Evolutionary conservation across 1,284 basidiomycete genomes (phyloP).

Genomic region (Boletus holoroseus): DNA sequence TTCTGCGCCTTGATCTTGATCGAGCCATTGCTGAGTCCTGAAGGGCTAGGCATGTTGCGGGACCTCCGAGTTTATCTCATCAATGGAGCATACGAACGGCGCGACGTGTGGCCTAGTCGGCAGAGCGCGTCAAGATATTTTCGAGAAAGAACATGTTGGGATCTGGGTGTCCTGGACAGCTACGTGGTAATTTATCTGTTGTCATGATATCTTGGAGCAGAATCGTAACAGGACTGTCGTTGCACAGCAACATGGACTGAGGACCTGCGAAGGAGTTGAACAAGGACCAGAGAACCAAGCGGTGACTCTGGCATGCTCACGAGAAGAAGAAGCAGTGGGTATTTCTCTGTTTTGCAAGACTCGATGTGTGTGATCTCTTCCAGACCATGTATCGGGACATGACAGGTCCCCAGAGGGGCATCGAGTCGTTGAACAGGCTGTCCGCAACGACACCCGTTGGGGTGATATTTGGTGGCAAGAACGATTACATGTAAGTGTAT

Average conservation of each 20-base stretch:
- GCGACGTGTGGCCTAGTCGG: slow-evolving; percentile 44
- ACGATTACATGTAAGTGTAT: slow-evolving; percentile 46
- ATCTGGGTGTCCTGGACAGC: slow-evolving; percentile 41
- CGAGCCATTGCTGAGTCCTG: slow-evolving; percentile 52
- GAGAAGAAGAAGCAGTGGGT: slow-evolving; percentile 51
- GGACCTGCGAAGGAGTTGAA: slow-evolving; percentile 33
- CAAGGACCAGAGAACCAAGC: slow-evolving; percentile 30
- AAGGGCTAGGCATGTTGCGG: slow-evolving; percentile 38
- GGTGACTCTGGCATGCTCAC: slow-evolving; percentile 49
- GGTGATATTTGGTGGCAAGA: slow-evolving; percentile 44
- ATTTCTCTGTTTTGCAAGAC: neutral
- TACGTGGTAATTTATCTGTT: slow-evolving; percentile 41
- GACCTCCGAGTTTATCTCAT: slow-evolving; percentile 40
- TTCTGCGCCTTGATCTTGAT: slow-evolving; percentile 49
- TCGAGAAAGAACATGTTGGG: slow-evolving; percentile 41
- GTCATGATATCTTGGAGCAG: neutral
- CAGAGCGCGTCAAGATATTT: slow-evolving; percentile 38
- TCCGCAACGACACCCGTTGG: slow-evolving; percentile 43
- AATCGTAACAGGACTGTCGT: neutral
- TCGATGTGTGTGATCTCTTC: neutral
- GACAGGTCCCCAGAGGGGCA: slow-evolving; percentile 44
- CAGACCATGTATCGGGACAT: slow-evolving; percentile 32
- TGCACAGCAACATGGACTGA: slow-evolving; percentile 43
- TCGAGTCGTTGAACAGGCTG: slow-evolving; percentile 39
- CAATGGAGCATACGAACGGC: slow-evolving; percentile 41